Conservation (phyloP, 352 stramenopile genomes). For the Blastocystis sp. region DNA sequence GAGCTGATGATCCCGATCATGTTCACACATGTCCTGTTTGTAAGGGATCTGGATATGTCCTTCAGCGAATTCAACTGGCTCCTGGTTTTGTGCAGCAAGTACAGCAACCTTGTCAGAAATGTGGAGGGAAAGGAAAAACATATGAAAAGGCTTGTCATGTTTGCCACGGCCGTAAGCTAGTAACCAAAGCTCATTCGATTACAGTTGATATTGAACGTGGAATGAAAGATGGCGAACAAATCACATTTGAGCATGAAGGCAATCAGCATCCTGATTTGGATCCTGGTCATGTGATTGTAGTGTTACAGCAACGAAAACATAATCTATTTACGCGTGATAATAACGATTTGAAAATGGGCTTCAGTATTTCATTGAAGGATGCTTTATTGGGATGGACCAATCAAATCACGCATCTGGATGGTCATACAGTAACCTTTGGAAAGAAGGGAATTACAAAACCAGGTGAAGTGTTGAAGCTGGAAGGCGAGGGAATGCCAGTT, state of each 20-base stretch:
- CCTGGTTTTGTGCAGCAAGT: conserved; percentile 84
- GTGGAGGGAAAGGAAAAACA: conserved; percentile 81
- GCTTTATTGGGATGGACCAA: conserved; percentile 88
- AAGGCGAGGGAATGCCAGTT: conserved; percentile 90
- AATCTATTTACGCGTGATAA: conserved; percentile 85
- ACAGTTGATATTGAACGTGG: conserved; percentile 91
- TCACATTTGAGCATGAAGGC: conserved; percentile 87
- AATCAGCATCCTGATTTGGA: conserved; percentile 84
- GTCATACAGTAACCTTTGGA: conserved; percentile 81
- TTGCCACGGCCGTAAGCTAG: conserved; percentile 85
- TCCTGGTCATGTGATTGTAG: conserved; percentile 86
- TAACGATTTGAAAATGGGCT: conserved; percentile 89
- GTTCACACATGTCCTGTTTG: conserved; percentile 83
- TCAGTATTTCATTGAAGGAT: conserved; percentile 89
- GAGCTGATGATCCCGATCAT: conserved; percentile 83
- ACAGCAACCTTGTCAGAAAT: conserved; percentile 85
- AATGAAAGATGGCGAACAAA: conserved; percentile 84
- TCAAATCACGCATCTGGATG: conserved; percentile 87
- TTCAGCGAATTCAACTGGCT: conserved; percentile 79
- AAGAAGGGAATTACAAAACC: conserved; percentile 85
- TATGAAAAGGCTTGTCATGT: conserved; percentile 84
- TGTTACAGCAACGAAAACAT: conserved; percentile 82
- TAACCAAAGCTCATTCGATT: conserved; percentile 78
- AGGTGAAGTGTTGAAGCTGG: conserved; percentile 80
- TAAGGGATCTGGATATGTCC: conserved; percentile 85